phyloP scores from a whole-genome alignment of 2,329 filamentous ascomycete species.

The Fusarium verrucosum region DNA sequence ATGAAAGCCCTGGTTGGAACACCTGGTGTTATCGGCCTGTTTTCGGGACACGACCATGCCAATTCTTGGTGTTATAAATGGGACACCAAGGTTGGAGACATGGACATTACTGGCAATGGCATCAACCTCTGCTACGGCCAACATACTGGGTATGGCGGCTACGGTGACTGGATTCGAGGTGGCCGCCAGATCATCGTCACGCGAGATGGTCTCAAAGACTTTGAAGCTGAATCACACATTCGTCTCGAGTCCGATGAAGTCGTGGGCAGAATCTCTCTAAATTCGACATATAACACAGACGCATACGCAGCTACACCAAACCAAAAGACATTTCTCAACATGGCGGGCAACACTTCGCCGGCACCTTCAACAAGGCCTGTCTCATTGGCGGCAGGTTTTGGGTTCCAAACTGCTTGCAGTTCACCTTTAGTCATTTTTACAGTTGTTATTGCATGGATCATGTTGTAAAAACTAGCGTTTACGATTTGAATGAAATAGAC shows the following conservation, averaged over 20 bases:
- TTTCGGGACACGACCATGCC: conserved; percentile 74
- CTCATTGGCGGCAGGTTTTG: background rate
- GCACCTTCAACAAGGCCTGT: background rate
- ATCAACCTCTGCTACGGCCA: conserved; percentile 67
- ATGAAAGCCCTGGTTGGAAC: conserved; percentile 68
- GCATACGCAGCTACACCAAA: conserved; percentile 58
- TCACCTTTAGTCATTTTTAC: background rate
- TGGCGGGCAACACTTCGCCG: background rate
- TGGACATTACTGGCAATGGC: conserved; percentile 53
- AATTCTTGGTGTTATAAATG: conserved; percentile 67
- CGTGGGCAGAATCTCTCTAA: conserved; percentile 63
- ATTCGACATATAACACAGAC: conserved; percentile 68
- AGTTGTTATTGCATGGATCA: background rate
- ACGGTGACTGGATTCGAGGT: conserved; percentile 71
- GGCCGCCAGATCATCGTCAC: conserved; percentile 64
- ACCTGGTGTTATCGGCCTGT: conserved; percentile 64
- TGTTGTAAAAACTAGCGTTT: background rate
- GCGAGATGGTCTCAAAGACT: conserved; percentile 50
- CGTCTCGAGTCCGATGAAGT: conserved; percentile 65
- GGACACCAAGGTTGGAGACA: conserved; percentile 60
- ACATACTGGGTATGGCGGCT: conserved; percentile 75
- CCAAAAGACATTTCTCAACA: conserved; percentile 43
- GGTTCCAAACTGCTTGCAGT: background rate
- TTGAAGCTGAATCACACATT: conserved; percentile 67
- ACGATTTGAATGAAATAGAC: too few species aligned